These are phyloP conservation scores for Cladosporium phlei DNA, from an alignment of 2,329 filamentous ascomycete genomes.

Conservation along the genomic window DNA sequence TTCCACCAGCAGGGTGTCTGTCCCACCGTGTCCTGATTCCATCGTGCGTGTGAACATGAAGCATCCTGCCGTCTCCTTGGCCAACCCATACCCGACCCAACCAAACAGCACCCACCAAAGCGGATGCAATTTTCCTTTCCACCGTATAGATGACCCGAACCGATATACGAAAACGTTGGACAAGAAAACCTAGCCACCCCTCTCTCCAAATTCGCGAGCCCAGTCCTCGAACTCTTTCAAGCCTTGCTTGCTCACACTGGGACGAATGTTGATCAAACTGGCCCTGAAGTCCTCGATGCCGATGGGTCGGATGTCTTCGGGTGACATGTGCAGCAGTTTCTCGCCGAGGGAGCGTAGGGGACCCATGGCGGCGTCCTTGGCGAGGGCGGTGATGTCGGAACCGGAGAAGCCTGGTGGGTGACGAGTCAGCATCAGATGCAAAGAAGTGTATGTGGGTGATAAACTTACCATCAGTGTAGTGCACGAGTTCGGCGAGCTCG, in stretches of 20 bases:
- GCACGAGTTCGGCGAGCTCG: conserved; percentile 71
- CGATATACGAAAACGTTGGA: neutral
- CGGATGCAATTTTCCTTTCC: no score
- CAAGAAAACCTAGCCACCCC: conserved; percentile 65
- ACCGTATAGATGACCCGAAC: no score
- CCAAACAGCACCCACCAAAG: no score
- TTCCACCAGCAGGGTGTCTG: no score
- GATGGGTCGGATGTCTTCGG: conserved; percentile 91
- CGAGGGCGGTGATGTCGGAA: conserved; percentile 91
- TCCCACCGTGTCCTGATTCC: no score
- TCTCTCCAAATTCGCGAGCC: conserved; percentile 87
- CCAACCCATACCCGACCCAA: no score
- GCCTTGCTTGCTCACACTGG: conserved; percentile 80
- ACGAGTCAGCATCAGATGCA: neutral
- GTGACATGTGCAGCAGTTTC: conserved; percentile 80
- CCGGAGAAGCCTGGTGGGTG: conserved; percentile 78
- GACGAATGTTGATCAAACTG: conserved; percentile 78
- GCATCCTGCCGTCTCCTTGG: no score
- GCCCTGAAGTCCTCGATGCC: conserved; percentile 75
- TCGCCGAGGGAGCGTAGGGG: conserved; percentile 86
- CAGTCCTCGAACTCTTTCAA: conserved; percentile 89
- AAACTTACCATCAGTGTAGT: conserved; percentile 75
- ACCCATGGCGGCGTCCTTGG: conserved; percentile 97
- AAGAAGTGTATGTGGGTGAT: neutral
- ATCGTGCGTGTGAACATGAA: no score